These are phyloP conservation scores for Phytophthora pinifolia DNA, from an alignment of 352 stramenopile genomes.

Conservation along the genomic window DNA sequence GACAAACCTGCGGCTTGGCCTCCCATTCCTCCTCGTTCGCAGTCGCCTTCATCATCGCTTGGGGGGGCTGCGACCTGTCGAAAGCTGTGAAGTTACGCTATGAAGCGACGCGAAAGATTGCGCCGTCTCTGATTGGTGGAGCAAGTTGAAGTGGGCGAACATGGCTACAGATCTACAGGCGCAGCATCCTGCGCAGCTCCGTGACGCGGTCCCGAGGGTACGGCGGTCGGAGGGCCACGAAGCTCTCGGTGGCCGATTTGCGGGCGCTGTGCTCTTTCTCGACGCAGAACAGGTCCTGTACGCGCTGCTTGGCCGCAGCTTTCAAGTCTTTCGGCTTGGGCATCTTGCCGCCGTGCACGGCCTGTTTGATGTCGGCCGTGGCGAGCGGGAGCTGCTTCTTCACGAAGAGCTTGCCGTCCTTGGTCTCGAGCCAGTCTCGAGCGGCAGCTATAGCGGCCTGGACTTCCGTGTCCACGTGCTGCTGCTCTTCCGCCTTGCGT, in stretches of 20 bases:
- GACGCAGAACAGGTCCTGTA: constrained; percentile 42
- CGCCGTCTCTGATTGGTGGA: constrained; percentile 4
- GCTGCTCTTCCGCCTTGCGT: constrained; percentile 39
- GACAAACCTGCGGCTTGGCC: constrained; percentile 20
- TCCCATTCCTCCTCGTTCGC: constrained; percentile 21
- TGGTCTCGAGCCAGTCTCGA: constrained; percentile 55
- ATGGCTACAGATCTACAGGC: constrained; percentile 20
- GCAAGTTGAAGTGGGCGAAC: constrained; percentile 26
- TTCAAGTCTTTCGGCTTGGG: constrained; percentile 66
- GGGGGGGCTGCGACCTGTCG: background rate
- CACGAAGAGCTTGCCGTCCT: constrained; percentile 59
- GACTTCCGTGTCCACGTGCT: constrained; percentile 31
- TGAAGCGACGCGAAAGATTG: constrained; percentile 32
- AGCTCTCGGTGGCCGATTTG: constrained; percentile 37
- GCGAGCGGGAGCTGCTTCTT: constrained; percentile 52
- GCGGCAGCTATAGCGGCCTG: constrained; percentile 19
- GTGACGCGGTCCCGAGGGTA: constrained; percentile 33
- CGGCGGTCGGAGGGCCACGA: constrained; percentile 26
- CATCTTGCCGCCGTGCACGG: constrained; percentile 44
- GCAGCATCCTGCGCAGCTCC: constrained; percentile 23
- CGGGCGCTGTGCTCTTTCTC: constrained; percentile 36
- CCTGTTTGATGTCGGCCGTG: constrained; percentile 52
- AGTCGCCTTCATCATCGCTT: constrained; percentile 33
- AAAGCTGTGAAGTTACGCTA: background rate
- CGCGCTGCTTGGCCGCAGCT: constrained; percentile 33